Evolutionary conservation across 2,329 filamentous ascomycete species (phyloP).

Genomic region (Penicillium corylophilum): DNA sequence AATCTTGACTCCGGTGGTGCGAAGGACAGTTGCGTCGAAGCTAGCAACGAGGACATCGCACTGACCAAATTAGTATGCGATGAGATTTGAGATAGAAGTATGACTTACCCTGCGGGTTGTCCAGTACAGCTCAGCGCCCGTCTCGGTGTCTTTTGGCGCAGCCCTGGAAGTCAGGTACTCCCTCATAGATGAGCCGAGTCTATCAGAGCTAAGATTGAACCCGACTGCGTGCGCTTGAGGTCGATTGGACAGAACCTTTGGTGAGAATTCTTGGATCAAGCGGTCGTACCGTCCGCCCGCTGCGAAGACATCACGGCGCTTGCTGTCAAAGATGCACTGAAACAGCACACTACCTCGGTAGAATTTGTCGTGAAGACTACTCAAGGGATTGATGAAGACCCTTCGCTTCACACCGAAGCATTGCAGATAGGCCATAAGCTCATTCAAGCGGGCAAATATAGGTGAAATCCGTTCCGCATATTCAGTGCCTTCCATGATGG

Average conservation of each 20-base stretch:
- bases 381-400: constrained; percentile 79
- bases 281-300: constrained; percentile 92
- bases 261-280: constrained; percentile 79
- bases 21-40: constrained; percentile 74
- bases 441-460: constrained; percentile 73
- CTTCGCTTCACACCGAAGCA: constrained; percentile 73
- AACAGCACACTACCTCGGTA: constrained; percentile 85
- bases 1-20: constrained; percentile 73
- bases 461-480: constrained; percentile 53
- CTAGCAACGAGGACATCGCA: constrained; percentile 90
- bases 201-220: constrained; percentile 87
- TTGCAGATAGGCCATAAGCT: constrained; percentile 74
- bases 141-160: constrained; percentile 69
- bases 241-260: constrained; percentile 62
- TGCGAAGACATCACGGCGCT: constrained; percentile 77
- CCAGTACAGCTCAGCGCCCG: constrained; percentile 62
- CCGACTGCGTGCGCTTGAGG: constrained; percentile 80
- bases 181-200: constrained; percentile 64
- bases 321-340: constrained; percentile 85
- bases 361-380: constrained; percentile 87
- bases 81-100: background rate
- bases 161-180: constrained; percentile 52
- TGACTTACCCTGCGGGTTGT: constrained; percentile 61
- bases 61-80: constrained; percentile 40
- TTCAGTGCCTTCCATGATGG: constrained; percentile 55